A percentile compares a stretch with the other conserved stretches of the same genome.
These are phyloP conservation scores for Pseudozyma pruni DNA, from an alignment of 1,284 basidiomycete species.

Conservation along the genomic window DNA sequence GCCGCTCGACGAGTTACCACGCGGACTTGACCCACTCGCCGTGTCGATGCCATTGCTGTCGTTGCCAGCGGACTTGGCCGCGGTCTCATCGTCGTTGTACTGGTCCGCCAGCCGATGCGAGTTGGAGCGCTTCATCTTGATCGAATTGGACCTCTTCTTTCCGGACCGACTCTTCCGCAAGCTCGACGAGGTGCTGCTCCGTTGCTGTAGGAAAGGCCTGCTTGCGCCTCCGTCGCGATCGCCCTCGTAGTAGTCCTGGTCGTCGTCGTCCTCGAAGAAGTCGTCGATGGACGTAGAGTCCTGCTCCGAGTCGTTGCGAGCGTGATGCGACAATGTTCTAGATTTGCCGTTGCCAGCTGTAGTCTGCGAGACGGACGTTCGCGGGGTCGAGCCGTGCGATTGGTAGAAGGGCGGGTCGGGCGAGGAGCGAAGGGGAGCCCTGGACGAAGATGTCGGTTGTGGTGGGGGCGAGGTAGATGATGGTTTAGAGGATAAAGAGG, in stretches of 20 bases:
- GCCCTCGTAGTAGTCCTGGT: constrained; percentile 7
- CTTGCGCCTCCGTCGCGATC: constrained; percentile 13
- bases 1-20: not conserved
- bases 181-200: constrained; percentile 9
- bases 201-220: constrained; percentile 17
- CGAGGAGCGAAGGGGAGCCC: constrained; percentile 22
- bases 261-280: constrained; percentile 34
- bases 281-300: constrained; percentile 31
- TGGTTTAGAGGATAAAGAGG: constrained; percentile 8
- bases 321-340: constrained; percentile 7
- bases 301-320: constrained; percentile 8
- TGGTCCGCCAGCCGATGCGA: constrained; percentile 7
- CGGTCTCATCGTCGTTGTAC: constrained; percentile 22
- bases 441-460: constrained; percentile 3
- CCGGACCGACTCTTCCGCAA: constrained; percentile 9
- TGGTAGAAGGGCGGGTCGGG: constrained; percentile 32
- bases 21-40: not conserved
- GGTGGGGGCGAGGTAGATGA: constrained; percentile 5
- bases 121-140: constrained; percentile 43
- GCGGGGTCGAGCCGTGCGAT: constrained; percentile 32
- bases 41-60: not conserved
- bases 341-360: constrained; percentile 13
- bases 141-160: constrained; percentile 26
- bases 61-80: constrained; percentile 9
- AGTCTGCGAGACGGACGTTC: constrained; percentile 25